phyloP scores from a whole-genome alignment of 371 early-diverging fungal species.

The Actinomortierella ambigua region DNA sequence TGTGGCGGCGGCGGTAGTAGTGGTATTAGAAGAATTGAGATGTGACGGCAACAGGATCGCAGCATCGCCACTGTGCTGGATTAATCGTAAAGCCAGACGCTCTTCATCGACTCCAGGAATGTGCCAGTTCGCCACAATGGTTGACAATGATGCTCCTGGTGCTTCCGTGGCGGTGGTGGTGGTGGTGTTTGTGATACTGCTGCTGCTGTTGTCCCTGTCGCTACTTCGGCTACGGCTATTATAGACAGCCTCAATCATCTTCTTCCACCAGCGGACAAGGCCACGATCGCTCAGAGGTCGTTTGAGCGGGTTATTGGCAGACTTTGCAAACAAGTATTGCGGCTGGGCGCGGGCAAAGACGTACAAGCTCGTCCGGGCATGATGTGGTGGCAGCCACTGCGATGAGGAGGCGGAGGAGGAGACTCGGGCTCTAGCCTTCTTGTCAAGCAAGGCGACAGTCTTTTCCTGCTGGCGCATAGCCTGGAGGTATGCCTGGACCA shows the following conservation, averaged over 20 bases:
- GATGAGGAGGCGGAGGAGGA: not conserved
- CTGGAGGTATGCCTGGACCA: constrained; percentile 56
- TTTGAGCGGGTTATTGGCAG: constrained; percentile 67
- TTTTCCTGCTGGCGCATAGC: constrained; percentile 24
- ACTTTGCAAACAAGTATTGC: constrained; percentile 82
- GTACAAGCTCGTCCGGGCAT: constrained; percentile 49
- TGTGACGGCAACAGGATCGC: no score
- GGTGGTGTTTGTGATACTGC: not conserved
- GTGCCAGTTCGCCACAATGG: constrained; percentile 54
- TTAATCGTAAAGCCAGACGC: constrained; percentile 43
- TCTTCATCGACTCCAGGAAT: constrained; percentile 67
- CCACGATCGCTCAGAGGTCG: constrained; percentile 61
- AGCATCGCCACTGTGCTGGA: constrained; percentile 14
- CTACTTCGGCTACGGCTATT: no score
- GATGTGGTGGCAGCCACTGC: not conserved
- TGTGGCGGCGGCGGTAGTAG: no score
- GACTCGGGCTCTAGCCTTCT: not conserved
- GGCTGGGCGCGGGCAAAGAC: constrained; percentile 88
- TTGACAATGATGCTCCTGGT: not conserved
- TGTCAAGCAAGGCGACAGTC: not conserved
- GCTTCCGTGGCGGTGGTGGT: not conserved
- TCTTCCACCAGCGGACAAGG: constrained; percentile 84
- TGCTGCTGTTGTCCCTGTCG: not conserved
- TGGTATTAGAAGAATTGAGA: no score
- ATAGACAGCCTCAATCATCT: constrained; percentile 26